Conservation (phyloP, 768 basidiomycete species). For the Punctularia strigosozonata region DNA sequence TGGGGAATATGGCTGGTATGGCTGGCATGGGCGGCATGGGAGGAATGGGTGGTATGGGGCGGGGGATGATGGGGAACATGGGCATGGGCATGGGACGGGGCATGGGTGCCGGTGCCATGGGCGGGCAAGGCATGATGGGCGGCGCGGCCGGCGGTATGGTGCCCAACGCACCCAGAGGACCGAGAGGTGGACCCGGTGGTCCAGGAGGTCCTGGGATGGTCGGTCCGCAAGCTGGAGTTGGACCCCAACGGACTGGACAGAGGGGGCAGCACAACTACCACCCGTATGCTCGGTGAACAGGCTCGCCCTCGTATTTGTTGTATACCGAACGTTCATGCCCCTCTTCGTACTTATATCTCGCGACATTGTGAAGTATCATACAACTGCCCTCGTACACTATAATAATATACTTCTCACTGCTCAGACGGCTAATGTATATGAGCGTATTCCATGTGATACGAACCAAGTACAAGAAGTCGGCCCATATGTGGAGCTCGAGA, state of each 20-base stretch:
- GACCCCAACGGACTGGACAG: conserved; percentile 60
- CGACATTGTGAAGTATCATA: no score
- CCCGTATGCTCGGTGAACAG: conserved; percentile 70
- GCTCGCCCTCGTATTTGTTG: neutral
- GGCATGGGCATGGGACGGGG: conserved; percentile 10
- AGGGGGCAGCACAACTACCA: conserved; percentile 77
- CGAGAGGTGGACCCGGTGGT: neutral
- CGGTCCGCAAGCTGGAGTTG: conserved; percentile 41
- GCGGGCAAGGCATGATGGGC: conserved; percentile 11
- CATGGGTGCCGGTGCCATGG: neutral
- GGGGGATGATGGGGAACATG: conserved; percentile 14
- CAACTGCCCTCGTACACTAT: no score
- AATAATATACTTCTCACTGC: no score
- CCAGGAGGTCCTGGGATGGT: conserved; percentile 8
- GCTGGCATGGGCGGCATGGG: conserved; percentile 15
- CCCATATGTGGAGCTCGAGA: no score
- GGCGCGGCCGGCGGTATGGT: conserved; percentile 29
- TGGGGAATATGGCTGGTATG: conserved; percentile 17
- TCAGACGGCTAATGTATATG: no score
- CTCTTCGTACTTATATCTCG: neutral
- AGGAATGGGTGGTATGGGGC: conserved; percentile 11
- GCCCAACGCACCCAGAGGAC: no score
- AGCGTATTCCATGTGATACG: no score
- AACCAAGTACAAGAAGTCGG: no score
- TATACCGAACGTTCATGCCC: neutral